Evolutionary conservation across 2,329 filamentous ascomycete species (phyloP), one percentile per base, ranked within the genome.

Genomic region (Venturia asperata): DNA sequence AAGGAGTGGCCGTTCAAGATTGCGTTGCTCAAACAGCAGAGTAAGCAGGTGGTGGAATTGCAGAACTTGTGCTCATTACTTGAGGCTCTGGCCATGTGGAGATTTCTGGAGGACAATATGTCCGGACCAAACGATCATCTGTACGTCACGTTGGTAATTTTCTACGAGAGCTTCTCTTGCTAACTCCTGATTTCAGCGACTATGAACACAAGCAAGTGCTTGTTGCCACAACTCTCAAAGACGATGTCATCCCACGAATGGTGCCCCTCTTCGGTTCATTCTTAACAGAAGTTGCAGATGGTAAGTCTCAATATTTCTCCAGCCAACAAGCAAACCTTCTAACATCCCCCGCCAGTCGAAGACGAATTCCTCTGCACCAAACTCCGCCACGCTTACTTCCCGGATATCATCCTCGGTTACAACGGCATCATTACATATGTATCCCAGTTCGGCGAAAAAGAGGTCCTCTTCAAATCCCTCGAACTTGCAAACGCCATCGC

Each of bases 341-440:
- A 45, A 63, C 39, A n/a, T 13, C 19, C 24, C 30, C 1, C 24
- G 3, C 4, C 21, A 63, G 62, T 13, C 10, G 13, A 30, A 15
- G 60, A 66, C 13, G 56, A 56, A 11, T 37, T 62, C 21, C 17
- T 39, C 10, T 34, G 39, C 42, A 45, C 24, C 15, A 45, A 27
- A 34, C 84, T 97, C 63, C 86, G 92, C 69, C 83, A 86, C 64
- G 84, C 85, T 0, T 97, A 96, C 75, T 81, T 99, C 3, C 92
- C 94, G 1, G 92, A 97, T 74, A 84, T 90, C 21, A 81, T 96
- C 52, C 82, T 99, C 62, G 90, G 89, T 2, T 97, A 94, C 74
- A 85, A 94, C 72, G 87, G 85, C 70, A 87, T 89, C 1, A 79
- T 97, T 62, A 89, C 95, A 73, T 89, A 89, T 72, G 88, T 89